These are phyloP conservation scores for Starmerella apicola DNA, from an alignment of 805 yeast species.

Conservation along the genomic window DNA sequence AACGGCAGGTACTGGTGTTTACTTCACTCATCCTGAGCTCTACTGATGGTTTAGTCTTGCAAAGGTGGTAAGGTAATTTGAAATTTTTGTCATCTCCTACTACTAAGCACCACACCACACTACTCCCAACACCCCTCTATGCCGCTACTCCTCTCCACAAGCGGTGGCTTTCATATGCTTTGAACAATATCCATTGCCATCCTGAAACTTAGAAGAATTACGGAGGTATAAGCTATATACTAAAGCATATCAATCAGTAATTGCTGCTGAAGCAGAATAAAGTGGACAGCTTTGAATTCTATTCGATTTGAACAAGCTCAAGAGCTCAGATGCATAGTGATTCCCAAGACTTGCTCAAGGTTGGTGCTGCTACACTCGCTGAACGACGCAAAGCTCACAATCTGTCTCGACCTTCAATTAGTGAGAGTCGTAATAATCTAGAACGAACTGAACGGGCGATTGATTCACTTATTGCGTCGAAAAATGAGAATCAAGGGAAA, in stretches of 20 bases:
- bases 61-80: slow-evolving; percentile 1
- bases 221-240: no score
- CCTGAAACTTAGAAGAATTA: no score
- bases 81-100: slow-evolving; percentile 2
- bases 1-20: slow-evolving; percentile 70
- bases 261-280: no score
- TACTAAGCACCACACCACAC: background rate
- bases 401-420: background rate
- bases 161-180: no score
- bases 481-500: background rate
- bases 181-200: no score
- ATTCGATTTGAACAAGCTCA: no score
- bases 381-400: background rate
- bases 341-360: no score
- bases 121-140: background rate
- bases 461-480: background rate
- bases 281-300: no score
- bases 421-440: background rate
- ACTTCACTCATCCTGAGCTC: slow-evolving; percentile 20
- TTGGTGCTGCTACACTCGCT: background rate
- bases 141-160: no score
- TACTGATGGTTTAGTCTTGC: background rate
- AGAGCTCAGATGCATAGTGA: no score
- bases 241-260: no score
- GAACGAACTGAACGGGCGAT: background rate